Evolutionary conservation across 2,329 filamentous ascomycete species (phyloP).

Genomic region (Neobulgaria alba): DNA sequence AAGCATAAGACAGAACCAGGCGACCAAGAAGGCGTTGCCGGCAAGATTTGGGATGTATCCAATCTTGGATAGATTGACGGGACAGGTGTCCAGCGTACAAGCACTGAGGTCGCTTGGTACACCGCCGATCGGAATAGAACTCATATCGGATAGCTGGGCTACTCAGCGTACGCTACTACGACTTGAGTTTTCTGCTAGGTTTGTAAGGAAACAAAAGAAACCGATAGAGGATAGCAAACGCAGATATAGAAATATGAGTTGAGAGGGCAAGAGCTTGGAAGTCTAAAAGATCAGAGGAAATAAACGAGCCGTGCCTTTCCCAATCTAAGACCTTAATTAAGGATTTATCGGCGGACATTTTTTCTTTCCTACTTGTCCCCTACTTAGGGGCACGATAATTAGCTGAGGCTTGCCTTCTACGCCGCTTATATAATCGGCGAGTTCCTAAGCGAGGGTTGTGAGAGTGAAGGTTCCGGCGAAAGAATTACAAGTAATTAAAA

Average conservation of each 20-base stretch:
- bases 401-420: background rate
- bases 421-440: background rate
- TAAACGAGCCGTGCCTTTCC: background rate
- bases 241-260: background rate
- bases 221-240: background rate
- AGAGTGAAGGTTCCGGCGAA: no score
- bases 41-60: conserved; percentile 41
- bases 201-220: background rate
- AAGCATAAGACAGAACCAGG: conserved; percentile 42
- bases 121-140: background rate
- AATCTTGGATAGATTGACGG: conserved; percentile 8
- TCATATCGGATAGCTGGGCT: background rate
- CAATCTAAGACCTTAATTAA: background rate
- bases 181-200: background rate
- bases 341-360: background rate
- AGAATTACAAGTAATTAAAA: no score
- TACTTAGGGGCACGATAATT: background rate
- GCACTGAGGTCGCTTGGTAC: conserved; percentile 1
- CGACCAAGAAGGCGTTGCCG: conserved; percentile 43
- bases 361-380: no score
- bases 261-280: background rate
- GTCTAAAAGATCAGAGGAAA: background rate
- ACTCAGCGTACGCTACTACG: background rate
- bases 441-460: background rate
- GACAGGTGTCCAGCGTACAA: conserved; percentile 14